Base-by-base conservation (phyloP, 208 protist species). In the Zelonia costaricensis region DNA sequence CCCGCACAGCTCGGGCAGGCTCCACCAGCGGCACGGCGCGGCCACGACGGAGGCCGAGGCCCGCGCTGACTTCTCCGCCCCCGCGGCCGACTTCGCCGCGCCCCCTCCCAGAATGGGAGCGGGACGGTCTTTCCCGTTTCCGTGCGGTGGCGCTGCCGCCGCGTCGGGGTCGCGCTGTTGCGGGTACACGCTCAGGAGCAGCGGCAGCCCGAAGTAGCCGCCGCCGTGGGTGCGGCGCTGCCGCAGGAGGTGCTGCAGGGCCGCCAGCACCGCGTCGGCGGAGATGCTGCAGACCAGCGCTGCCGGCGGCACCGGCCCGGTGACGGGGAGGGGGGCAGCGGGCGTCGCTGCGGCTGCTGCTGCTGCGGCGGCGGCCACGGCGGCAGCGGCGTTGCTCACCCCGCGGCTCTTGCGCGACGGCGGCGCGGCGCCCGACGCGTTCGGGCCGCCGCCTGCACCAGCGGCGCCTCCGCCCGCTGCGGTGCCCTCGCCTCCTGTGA, bases 101-200 rank as follows among this genome's bases (percentile, higher is more conserved):
- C n/a, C n/a, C n/a, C n/a, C n/a, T n/a, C n/a, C n/a, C n/a, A n/a
- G n/a, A n/a, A n/a, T n/a, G n/a, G n/a, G n/a, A n/a, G n/a, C n/a
- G n/a, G n/a, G n/a, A n/a, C n/a, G n/a, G n/a, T n/a, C n/a, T n/a
- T n/a, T n/a, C n/a, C n/a, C n/a, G n/a, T n/a, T n/a, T n/a, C n/a
- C n/a, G n/a, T n/a, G n/a, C n/a, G n/a, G n/a, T n/a, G n/a, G n/a
- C n/a, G n/a, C n/a, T n/a, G n/a, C n/a, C n/a, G n/a, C n/a, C n/a
- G n/a, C n/a, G n/a, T n/a, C n/a, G n/a, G n/a, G n/a, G n/a, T n/a
- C n/a, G n/a, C 40, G 60, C 22, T 49, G 39, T n/a, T 47, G 48
- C 9, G 65, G 65, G 40, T 71, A 71, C 28, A 54, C 56, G 7
- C 36, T 59, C 40, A 45, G 48, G 28, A 71, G 48, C 12, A 71